phyloP scores from a whole-genome alignment of 1,139 yeast genomes.

The Kodamaea ohmeri region DNA sequence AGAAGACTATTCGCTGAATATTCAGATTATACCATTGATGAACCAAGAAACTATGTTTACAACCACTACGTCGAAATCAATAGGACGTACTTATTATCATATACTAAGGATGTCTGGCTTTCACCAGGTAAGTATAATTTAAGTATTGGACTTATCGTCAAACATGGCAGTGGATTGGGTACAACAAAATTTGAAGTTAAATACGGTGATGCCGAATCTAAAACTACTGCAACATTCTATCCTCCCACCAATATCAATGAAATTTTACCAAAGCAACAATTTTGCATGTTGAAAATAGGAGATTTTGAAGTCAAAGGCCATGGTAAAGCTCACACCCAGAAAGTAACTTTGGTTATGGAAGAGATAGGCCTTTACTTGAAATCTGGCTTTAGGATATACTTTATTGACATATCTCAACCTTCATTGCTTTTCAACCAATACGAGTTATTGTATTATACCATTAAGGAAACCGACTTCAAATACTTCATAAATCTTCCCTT shows the following conservation, averaged over 20 bases:
- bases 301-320: conserved; percentile 32
- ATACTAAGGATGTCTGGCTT: conserved; percentile 45
- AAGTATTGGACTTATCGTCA: conserved; percentile 52
- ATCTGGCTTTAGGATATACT: conserved; percentile 56
- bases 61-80: conserved; percentile 47
- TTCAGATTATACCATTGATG: conserved; percentile 50
- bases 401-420: conserved; percentile 52
- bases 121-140: conserved; percentile 53
- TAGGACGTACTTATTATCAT: conserved; percentile 49
- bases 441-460: conserved; percentile 41
- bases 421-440: conserved; percentile 43
- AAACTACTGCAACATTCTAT: conserved; percentile 38
- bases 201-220: conserved; percentile 23
- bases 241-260: conserved; percentile 61
- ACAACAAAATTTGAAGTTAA: conserved; percentile 54
- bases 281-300: conserved; percentile 54
- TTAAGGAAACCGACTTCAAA: conserved; percentile 41
- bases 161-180: conserved; percentile 55
- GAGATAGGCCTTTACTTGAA: conserved; percentile 58
- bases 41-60: conserved; percentile 46
- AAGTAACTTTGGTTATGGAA: conserved; percentile 51
- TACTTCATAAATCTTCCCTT: conserved; percentile 43
- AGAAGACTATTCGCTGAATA: conserved; percentile 53
- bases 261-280: conserved; percentile 51
- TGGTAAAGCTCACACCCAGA: conserved; percentile 19